phyloP scores from a whole-genome alignment of 441 rosid species.

The Gossypium lobatum region DNA sequence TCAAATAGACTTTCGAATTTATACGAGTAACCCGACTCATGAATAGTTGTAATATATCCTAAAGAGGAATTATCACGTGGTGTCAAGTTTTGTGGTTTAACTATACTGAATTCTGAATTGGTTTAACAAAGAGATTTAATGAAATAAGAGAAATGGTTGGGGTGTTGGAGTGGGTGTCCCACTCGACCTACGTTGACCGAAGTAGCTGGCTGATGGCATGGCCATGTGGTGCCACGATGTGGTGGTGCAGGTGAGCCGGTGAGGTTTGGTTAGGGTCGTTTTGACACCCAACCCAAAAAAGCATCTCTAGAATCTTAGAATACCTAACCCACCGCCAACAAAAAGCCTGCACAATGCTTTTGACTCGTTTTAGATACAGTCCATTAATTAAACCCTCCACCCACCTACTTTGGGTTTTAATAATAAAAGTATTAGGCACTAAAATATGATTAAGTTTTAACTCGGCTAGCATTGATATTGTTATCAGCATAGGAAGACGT shows the following conservation, averaged over 20 bases:
- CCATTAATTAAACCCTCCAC: not conserved
- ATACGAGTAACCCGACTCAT: no score
- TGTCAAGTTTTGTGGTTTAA: not conserved
- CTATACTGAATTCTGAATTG: no score
- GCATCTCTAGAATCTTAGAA: not conserved
- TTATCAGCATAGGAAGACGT: fast-evolving
- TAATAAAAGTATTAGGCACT: not conserved
- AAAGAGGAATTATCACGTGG: not conserved
- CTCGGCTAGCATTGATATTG: fast-evolving
- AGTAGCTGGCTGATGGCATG: not conserved
- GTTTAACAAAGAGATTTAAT: no score
- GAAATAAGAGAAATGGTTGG: not conserved
- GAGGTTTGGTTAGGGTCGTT: slow-evolving; percentile 4
- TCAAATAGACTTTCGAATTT: no score
- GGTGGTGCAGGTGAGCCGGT: not conserved
- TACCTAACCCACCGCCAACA: slow-evolving; percentile 11
- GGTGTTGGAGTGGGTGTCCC: slow-evolving; percentile 4
- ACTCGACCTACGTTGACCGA: no score
- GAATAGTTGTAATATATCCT: no score
- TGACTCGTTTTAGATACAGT: not conserved
- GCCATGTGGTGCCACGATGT: not conserved
- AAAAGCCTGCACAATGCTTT: not conserved
- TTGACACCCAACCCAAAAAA: not conserved
- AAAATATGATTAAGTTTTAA: not conserved
- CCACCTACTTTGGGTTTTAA: not conserved